phyloP scores from a whole-genome alignment of 371 early-diverging fungal genomes.

The Mucor sp. region DNA sequence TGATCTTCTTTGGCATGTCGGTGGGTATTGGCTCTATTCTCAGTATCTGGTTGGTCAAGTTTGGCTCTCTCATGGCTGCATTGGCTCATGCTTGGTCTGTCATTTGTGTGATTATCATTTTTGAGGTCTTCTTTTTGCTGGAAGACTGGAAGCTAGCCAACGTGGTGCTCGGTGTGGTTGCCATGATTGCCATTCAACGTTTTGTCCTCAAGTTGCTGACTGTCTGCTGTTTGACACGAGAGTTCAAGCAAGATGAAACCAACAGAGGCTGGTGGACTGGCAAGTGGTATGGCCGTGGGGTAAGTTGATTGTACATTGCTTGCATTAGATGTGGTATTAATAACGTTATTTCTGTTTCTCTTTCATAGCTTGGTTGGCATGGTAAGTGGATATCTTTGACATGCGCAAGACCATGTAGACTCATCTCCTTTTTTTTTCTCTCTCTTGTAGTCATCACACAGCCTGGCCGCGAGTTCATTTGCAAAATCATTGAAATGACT shows the following conservation, averaged over 20 bases:
- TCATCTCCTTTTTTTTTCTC: not conserved
- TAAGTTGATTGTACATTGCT: conserved; percentile 47
- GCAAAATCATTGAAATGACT: conserved; percentile 88
- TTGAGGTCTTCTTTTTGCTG: conserved; percentile 69
- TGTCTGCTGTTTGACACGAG: conserved; percentile 75
- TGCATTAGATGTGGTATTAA: not conserved
- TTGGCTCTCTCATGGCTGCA: conserved; percentile 73
- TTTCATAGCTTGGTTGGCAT: conserved; percentile 48
- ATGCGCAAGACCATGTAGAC: not conserved
- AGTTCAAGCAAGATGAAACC: conserved; percentile 80
- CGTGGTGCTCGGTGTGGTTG: conserved; percentile 70
- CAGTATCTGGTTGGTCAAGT: conserved; percentile 66
- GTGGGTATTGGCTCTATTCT: conserved; percentile 68
- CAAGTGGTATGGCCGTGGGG: conserved; percentile 79
- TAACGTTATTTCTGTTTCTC: not conserved
- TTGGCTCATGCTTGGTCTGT: conserved; percentile 72
- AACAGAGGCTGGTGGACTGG: conserved; percentile 94
- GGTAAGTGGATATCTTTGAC: conserved; percentile 17
- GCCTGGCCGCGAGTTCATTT: conserved; percentile 78
- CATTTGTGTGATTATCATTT: conserved; percentile 59
- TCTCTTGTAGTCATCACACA: conserved; percentile 58
- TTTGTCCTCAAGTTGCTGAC: conserved; percentile 71
- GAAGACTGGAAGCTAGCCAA: conserved; percentile 66
- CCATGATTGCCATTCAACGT: conserved; percentile 68
- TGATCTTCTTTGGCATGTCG: conserved; percentile 73